Evolutionary conservation across 805 yeast species (phyloP).

Genomic region (Wilhelminamyces savonicus): DNA sequence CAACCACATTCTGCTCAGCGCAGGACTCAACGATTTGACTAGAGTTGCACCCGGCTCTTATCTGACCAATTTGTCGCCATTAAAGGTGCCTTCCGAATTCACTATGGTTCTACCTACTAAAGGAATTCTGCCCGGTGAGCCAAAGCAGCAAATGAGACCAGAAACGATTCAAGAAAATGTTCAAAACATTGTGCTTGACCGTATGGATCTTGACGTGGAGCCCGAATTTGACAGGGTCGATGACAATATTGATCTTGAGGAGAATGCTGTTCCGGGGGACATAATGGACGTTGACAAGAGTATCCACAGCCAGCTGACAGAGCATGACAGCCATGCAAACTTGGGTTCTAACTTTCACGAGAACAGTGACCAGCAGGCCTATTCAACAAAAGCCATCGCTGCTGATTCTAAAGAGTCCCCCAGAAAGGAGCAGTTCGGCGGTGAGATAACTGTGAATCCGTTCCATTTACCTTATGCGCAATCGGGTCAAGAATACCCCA

Average conservation of each 20-base stretch:
- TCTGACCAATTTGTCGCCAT: conserved; percentile 18
- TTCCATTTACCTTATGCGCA: no score
- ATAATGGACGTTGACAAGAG: no score
- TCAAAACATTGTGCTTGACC: no score
- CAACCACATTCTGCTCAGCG: no score
- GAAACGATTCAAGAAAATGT: no score
- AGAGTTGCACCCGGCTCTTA: conserved; percentile 17
- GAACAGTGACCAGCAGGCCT: background rate
- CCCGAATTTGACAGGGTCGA: background rate
- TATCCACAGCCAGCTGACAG: no score
- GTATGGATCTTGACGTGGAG: background rate
- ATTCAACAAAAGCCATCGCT: background rate
- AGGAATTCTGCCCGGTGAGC: no score
- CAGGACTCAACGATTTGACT: conserved; percentile 19
- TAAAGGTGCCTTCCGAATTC: conserved; percentile 24
- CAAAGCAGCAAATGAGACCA: no score
- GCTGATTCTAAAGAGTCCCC: background rate
- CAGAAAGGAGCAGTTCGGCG: conserved; percentile 3
- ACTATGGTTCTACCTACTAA: conserved; percentile 23
- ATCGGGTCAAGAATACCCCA: no score
- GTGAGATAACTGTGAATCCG: no score
- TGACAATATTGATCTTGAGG: background rate
- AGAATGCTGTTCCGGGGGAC: background rate
- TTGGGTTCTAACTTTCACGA: conserved; percentile 1
- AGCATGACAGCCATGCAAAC: conserved; percentile 1